Conservation (phyloP, 2,329 filamentous ascomycete genomes). For the Exophiala mesophila region DNA sequence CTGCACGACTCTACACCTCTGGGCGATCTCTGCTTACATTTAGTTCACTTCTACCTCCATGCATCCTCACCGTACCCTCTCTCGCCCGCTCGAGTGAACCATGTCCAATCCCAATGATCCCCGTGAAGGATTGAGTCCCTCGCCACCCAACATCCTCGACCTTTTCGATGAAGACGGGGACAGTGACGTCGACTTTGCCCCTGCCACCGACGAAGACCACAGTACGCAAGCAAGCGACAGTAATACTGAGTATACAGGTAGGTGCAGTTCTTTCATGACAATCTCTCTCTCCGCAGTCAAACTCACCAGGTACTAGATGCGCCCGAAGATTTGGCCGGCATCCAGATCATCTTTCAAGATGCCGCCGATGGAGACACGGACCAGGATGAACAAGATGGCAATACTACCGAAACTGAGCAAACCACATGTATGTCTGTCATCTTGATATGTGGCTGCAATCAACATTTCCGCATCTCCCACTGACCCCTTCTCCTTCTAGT, state of each 20-base stretch:
- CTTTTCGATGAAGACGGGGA: constrained; percentile 25
- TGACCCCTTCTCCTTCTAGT: constrained; percentile 12
- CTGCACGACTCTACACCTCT: no score
- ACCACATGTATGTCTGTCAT: constrained; percentile 29
- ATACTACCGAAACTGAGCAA: constrained; percentile 32
- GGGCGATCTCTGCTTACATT: no score
- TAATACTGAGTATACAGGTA: constrained; percentile 20
- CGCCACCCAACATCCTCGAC: constrained; percentile 19
- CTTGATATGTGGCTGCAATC: not conserved
- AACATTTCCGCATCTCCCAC: constrained; percentile 1
- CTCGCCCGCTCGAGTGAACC: not conserved
- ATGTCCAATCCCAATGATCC: constrained; percentile 19
- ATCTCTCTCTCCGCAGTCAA: no score
- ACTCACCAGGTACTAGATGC: no score
- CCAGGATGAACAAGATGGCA: constrained; percentile 61
- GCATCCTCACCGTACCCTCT: no score
- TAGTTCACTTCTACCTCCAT: no score
- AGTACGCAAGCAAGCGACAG: constrained; percentile 9
- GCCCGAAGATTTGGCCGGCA: constrained; percentile 19
- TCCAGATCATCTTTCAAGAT: constrained; percentile 32
- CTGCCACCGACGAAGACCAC: constrained; percentile 16
- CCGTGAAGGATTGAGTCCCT: constrained; percentile 21
- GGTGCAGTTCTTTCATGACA: no score
- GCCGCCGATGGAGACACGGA: constrained; percentile 56
- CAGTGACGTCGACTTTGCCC: constrained; percentile 22